Evolutionary conservation across 2,329 filamentous ascomycete species (phyloP), one percentile per base, ranked within the genome.

Genomic region (Aspergillus persii): DNA sequence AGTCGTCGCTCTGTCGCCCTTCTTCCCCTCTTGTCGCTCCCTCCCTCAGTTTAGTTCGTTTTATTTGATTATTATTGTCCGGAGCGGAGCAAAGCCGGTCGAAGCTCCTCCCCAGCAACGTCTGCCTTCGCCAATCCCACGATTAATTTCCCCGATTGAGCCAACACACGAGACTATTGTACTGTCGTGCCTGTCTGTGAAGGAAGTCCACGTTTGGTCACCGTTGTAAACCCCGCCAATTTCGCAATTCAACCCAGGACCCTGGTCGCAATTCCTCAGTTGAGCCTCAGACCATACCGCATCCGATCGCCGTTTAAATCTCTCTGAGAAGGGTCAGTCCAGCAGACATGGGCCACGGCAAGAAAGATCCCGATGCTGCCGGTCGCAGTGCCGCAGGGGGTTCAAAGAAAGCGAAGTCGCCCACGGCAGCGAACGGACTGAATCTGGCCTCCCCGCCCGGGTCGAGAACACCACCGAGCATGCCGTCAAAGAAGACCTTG

Each of bases 381-480:
- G 62, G 61, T 54, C 68, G 64, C 54, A 57, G 62, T 53, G 64
- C 58, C 48, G 61, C 63, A 39, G 50, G 63, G 53, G 63, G 60
- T 26, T 65, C 59, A 59, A 55, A 60, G 39, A 62, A 59, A 33
- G 63, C 59, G 46, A 69, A 66, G 47, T 66, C 70, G 41, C 65
- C 67, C 54, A 60, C 52, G 47, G 51, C 58, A 48, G 57, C 65
- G 9, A 68, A 71, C 59, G 67, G 68, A 11, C 67, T 68, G 52
- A 75, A 71, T 53, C 71, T 76, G 50, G 70, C 67, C 54, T 77
- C 85, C 49, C 84, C 85, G 44, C 83, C 84, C 26, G 80, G 82
- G 54, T 84, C 84, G 29, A 86, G 84, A 68, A 87, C 85, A 27
- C 85, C 85, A 29, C 84, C 84, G 6, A 85, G 82, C 12, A 78